Base-by-base conservation (phyloP, 2,329 filamentous ascomycete genomes). In the Sporothrix humicola region DNA sequence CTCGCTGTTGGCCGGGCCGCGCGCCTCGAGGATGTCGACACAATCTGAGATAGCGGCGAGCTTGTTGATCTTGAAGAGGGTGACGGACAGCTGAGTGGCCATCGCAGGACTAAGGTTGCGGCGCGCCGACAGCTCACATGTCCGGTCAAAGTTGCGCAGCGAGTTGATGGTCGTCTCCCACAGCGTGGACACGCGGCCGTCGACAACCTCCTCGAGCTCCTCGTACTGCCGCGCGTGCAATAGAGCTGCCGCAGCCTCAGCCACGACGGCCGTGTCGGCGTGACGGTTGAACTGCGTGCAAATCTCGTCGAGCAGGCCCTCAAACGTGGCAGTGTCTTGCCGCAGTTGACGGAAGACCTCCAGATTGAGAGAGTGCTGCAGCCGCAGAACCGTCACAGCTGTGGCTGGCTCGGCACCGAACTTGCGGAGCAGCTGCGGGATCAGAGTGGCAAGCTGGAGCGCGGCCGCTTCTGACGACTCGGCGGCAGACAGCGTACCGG, bases 201-300 rank as follows among this genome's bases (percentile, higher is more conserved):
- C 92, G 1, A 94, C 92, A 13, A 94, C 84, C 78, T 99, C 96
- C 77, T 95, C 92, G 48, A 97, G 89, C 79, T 97, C 95, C 75
- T 96, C 94, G 75, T 94, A 95, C 75, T 91, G 91, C 76, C 93
- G 91, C 9, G 95, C 94, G 79, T 97, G 94, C 46, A 97, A 84
- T 52, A 99, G 88, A 5, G 95, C 93, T 26, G 90, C 87, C 42
- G 92, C 92, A 15, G 94, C 95, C 81, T 98, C 95, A 12, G 90
- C 90, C 63, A 99, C 86, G 20, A 98, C 95, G 72, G 89, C 89
- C 78, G 93, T 92, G 78, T 97, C 93, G 59, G 93, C 93, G 79
- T 99, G 96, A n/a, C 94, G 90, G 78, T 92, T 90, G 83, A 99
- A 98, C 78, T 99, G 96, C 73, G 93, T 94, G 81, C 93, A 94